Base-by-base conservation (phyloP, 129 eudicot species). In the Arctium lappa region DNA sequence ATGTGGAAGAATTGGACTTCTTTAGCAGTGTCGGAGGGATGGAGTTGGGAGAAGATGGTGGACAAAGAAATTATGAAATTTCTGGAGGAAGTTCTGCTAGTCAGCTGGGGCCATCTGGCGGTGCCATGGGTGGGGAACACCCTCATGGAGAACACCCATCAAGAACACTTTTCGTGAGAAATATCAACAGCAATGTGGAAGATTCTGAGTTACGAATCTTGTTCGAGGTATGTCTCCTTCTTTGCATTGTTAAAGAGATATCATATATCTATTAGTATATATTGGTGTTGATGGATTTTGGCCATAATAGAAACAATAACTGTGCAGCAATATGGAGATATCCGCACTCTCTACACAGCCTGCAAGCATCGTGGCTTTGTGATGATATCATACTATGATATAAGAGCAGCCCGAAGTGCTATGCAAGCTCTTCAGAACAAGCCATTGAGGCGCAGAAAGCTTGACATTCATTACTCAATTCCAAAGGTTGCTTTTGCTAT, bases 361-460 rank as follows among this genome's bases (percentile, higher is more conserved):
- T 90, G 97, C 92, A 96, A 96, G 80, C 91, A 91, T 84, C 86
- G 95, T 82, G 99, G 99, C 8, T 93, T 96, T 86, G 96, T 96
- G 66, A 96, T 96, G 97, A 84, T 96, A 75, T 96, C 99, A 33
- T 96, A 96, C 82, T 96, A 85, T 87, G 99, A 96, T 82, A 86
- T 93, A 85, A 80, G 99, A 90, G 94, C 99, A 78, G 89, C 99
- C 65, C 85, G 86, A 83, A 90, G 92, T 87, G 99, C 99, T 10
- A 85, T 96, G 95, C 92, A 91, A 86, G 89, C 94, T 76, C 98
- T 96, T 69, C 99, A 91, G 83, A 86, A 88, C 86, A 91, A 91
- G 86, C 91, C 90, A 38, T 78, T 96, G 75, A 87, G 91, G 85
- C 88, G 79, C 74, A 88, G 91, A 80, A 90, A 89, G 85, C 98